Base-by-base conservation (phyloP, 441 rosid species). In the Arabidopsis lyrata region DNA sequence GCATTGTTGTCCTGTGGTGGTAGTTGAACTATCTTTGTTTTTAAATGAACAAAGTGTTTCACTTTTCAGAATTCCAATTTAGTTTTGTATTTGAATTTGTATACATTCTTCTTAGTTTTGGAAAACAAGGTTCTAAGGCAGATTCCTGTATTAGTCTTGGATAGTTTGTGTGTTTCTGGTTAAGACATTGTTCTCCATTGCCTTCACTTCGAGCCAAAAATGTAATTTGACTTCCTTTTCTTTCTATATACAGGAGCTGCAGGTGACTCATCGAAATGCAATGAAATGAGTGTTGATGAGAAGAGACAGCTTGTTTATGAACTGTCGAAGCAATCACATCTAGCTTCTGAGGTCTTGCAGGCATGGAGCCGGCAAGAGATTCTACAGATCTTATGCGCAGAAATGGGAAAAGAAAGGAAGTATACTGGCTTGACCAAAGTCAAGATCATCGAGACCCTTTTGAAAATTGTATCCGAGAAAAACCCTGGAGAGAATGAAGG, bases 341-440 rank as follows among this genome's bases (percentile, higher is more conserved):
- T 82, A 72, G 98, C 94, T 62, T 35, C 93, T 54, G 98, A 88
- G 77, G 73, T 82, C 65, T 82, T 95, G 48, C 97, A 90, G 74
- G 81, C 94, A 63, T 95, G 99, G 99, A 95, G 94, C 77, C 92
- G 98, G 16, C 98, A 93, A 82, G 99, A 95, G 79, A 95, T 95
- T 84, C 78, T 95, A 66, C 91, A 93, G 80, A 87, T 95, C 79
- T 83, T 93, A 24, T 95, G 97, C 70, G 90, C 82, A 9, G 99
- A 93, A 81, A 88, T 91, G 98, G 99, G 99, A 55, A 95, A 96
- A 81, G 99, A 96, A 79, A 83, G 99, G 81, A 96, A 96, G 79
- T 96, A 93, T 64, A 96, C 97, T 2, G 99, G 99, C 70, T 86
- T 96, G 77, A 91, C 98, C 16, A 95, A 95, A 83, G 80, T 88